Conservation (phyloP, 495 filamentous ascomycete species). For the Neurospora discreta region DNA sequence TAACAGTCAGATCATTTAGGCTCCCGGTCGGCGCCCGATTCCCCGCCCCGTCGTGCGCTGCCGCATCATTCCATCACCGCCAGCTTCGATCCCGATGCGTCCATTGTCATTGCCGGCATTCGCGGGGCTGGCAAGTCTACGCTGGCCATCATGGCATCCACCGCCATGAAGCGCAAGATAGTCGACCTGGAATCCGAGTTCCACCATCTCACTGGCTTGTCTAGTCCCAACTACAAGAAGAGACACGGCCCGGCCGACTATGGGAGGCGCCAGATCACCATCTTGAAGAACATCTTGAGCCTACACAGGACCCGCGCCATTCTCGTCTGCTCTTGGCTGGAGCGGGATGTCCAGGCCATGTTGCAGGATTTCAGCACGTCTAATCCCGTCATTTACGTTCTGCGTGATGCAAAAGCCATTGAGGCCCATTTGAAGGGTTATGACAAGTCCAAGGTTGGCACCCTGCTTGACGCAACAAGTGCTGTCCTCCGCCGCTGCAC, state of each 20-base stretch:
- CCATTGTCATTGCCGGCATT: constrained; percentile 58
- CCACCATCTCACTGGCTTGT: constrained; percentile 45
- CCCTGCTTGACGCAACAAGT: constrained; percentile 35
- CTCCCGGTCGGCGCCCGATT: constrained; percentile 4
- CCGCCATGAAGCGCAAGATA: constrained; percentile 48
- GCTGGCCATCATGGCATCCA: constrained; percentile 56
- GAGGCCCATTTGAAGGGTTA: constrained; percentile 45
- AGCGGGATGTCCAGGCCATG: constrained; percentile 41
- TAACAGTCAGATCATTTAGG: neutral
- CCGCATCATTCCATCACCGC: neutral
- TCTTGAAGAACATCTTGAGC: constrained; percentile 49
- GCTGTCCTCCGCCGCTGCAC: constrained; percentile 48
- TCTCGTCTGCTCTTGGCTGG: constrained; percentile 53
- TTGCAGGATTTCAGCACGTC: constrained; percentile 42
- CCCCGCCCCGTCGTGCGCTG: constrained; percentile 1
- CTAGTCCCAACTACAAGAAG: constrained; percentile 47
- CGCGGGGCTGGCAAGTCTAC: constrained; percentile 62
- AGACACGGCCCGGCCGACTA: constrained; percentile 44
- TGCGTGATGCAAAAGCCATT: constrained; percentile 51
- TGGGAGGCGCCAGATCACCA: constrained; percentile 41
- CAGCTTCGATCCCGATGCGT: constrained; percentile 45
- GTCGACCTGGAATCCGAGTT: constrained; percentile 56
- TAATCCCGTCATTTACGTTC: constrained; percentile 56
- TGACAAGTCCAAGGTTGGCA: constrained; percentile 38
- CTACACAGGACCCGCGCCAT: constrained; percentile 48